Evolutionary conservation across 352 stramenopile species (phyloP).

Genomic region (Pythium guiyangense): DNA sequence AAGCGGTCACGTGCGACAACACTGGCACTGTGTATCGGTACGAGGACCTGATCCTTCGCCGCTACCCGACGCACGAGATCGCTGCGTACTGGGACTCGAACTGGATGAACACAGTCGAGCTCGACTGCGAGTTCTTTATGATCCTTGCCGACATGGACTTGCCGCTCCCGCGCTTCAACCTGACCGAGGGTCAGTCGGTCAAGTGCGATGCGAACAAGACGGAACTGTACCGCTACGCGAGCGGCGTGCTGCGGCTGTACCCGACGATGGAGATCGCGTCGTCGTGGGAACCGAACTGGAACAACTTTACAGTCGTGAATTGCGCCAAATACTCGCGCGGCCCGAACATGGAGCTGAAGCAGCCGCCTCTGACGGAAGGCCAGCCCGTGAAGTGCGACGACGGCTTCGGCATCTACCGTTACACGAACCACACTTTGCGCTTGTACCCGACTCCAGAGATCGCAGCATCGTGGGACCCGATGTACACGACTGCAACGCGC

Average conservation of each 20-base stretch:
- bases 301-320: conserved; percentile 12
- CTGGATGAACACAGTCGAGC: conserved; percentile 1
- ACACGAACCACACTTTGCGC: conserved; percentile 3
- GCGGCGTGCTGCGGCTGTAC: conserved; percentile 17
- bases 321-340: conserved; percentile 13
- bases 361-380: conserved; percentile 8
- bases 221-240: conserved; percentile 16
- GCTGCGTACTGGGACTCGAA: conserved; percentile 18
- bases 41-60: background rate
- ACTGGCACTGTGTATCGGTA: background rate
- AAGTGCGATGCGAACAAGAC: conserved; percentile 9
- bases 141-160: background rate
- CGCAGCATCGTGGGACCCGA: conserved; percentile 18
- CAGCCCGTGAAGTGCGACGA: conserved; percentile 11
- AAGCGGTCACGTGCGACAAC: background rate
- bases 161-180: conserved; percentile 11
- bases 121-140: conserved; percentile 4
- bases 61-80: conserved; percentile 15
- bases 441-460: conserved; percentile 15
- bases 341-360: conserved; percentile 11
- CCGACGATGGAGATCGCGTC: conserved; percentile 12
- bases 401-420: conserved; percentile 8
- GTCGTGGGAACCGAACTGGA: conserved; percentile 23
- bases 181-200: background rate
- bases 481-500: conserved; percentile 5